These are phyloP conservation scores for Phenoliferia sp. DNA, from an alignment of 1,284 basidiomycete genomes.

Conservation along the genomic window DNA sequence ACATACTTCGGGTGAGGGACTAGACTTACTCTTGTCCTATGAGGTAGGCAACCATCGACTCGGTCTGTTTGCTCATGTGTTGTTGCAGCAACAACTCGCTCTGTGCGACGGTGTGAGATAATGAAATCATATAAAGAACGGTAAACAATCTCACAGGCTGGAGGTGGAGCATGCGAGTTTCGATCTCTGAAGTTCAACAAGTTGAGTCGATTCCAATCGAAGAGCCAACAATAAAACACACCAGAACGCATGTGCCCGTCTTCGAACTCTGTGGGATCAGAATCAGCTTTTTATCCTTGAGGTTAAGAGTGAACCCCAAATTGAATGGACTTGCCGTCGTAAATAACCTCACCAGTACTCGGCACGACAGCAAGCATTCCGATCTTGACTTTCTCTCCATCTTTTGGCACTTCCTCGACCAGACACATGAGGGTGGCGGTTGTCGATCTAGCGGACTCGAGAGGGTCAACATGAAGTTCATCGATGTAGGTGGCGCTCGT, in stretches of 20 bases:
- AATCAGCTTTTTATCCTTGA: slow-evolving; percentile 1
- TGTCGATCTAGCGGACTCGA: background rate
- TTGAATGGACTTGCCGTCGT: slow-evolving; percentile 61
- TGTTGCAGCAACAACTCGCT: slow-evolving; percentile 62
- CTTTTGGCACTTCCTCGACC: slow-evolving; percentile 58
- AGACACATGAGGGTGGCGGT: slow-evolving; percentile 48
- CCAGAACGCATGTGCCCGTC: slow-evolving; percentile 64
- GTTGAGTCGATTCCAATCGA: too few relatives aligned
- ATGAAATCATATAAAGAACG: too few relatives aligned
- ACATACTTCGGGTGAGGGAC: background rate
- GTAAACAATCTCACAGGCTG: too few relatives aligned
- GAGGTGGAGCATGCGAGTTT: slow-evolving; percentile 78
- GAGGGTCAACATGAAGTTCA: slow-evolving; percentile 56
- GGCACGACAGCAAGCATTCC: slow-evolving; percentile 77
- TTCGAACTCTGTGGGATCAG: slow-evolving; percentile 39
- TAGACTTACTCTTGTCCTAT: slow-evolving; percentile 48
- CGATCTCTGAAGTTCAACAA: too few relatives aligned
- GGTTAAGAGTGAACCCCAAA: background rate
- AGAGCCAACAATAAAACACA: background rate
- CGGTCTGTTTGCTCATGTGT: slow-evolving; percentile 65
- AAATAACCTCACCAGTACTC: slow-evolving; percentile 83
- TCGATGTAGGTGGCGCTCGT: slow-evolving; percentile 60
- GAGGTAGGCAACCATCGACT: slow-evolving; percentile 70
- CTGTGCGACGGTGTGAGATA: too few relatives aligned
- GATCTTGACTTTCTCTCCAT: slow-evolving; percentile 59